Conservation (phyloP, 768 basidiomycete genomes). For the Clitopilus passeckerianus region DNA sequence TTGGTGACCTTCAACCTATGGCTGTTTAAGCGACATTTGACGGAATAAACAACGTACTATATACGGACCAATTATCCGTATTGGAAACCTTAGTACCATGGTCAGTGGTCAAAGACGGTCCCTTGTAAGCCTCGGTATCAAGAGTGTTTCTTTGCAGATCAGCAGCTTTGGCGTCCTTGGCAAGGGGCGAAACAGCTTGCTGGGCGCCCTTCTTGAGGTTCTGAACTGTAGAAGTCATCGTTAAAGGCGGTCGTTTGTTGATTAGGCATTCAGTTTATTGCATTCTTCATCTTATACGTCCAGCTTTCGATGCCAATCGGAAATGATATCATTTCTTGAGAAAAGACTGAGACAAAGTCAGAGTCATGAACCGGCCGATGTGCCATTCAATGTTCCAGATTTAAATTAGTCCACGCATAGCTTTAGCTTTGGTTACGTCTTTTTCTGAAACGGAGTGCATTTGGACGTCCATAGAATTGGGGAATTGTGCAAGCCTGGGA, state of each 20-base stretch:
- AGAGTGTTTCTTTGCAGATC: constrained; percentile 29
- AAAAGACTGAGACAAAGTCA: background rate
- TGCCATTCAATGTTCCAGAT: background rate
- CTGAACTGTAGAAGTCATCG: background rate
- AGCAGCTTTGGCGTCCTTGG: constrained; percentile 25
- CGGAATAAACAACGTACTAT: background rate
- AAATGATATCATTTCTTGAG: background rate
- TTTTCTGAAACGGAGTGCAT: no score
- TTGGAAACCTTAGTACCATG: constrained; percentile 53
- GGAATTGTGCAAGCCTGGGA: no score
- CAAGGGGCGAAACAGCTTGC: constrained; percentile 17
- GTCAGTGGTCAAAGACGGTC: constrained; percentile 49
- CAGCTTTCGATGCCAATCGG: background rate
- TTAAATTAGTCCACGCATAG: background rate
- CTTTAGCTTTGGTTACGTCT: no score
- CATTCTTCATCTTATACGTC: background rate
- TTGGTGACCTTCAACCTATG: constrained; percentile 50
- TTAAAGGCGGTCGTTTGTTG: background rate
- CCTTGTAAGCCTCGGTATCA: constrained; percentile 14
- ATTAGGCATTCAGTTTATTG: background rate
- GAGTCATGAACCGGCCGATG: background rate
- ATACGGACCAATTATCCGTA: constrained; percentile 59
- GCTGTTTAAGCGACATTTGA: background rate
- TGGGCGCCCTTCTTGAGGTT: constrained; percentile 9
- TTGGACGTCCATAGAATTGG: no score